Evolutionary conservation across 1,284 basidiomycete species (phyloP), one percentile per base, ranked within the genome.

Genomic region (Coriolopsis trogii): DNA sequence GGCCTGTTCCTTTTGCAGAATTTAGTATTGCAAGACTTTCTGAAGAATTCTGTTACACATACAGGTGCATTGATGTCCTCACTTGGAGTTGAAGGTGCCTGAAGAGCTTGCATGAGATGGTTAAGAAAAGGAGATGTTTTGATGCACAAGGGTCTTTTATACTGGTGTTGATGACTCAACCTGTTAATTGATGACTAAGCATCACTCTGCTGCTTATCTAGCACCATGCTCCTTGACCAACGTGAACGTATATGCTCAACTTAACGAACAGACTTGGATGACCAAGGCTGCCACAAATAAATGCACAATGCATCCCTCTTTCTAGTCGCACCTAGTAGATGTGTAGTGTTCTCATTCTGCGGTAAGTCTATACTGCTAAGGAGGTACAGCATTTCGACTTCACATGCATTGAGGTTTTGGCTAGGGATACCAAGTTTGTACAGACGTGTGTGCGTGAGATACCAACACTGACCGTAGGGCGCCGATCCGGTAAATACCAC

Each of bases 181-280:
- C n/a, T n/a, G n/a, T n/a, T n/a, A n/a, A n/a, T n/a, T 10, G 41
- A n/a, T 44, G 42, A 44, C 42, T 21, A 34, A 44, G 42, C 42
- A 34, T n/a, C 4, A 8, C n/a, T 18, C n/a, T 34, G 33, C 20
- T n/a, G 9, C 20, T 34, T 16, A 16, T 3, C 28, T 13, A 4
- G 33, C n/a, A n/a, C 31, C 15, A 33, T 33, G 28, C 28, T 30
- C 7, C 28, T 30, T 30, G 28, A 13, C 28, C 28, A 8, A 30
- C n/a, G n/a, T n/a, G n/a, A n/a, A n/a, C n/a, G n/a, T n/a, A n/a
- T n/a, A n/a, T n/a, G n/a, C n/a, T n/a, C n/a, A n/a, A n/a, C n/a
- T n/a, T n/a, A n/a, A n/a, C n/a, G n/a, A 13, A 30, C 28, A 7
- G 13, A 13, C 28, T 13, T 30, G 13, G 28, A 30, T 30, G 7